These are phyloP conservation scores for Perkinsus olseni DNA, from an alignment of 169 alveolate species.

Conservation along the genomic window DNA sequence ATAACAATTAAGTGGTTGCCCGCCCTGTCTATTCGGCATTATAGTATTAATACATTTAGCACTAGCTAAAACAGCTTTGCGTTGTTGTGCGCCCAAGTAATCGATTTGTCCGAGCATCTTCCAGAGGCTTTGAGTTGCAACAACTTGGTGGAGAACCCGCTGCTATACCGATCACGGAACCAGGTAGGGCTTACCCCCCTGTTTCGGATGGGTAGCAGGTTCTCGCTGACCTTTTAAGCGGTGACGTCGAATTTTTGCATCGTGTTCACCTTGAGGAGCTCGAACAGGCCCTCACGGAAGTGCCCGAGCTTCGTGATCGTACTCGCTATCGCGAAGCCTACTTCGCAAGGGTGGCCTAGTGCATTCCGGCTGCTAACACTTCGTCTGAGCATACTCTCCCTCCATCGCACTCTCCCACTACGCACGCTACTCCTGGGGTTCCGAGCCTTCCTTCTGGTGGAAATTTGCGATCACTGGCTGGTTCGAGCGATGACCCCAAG, in stretches of 20 bases:
- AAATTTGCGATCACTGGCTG: neutral
- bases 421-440: neutral
- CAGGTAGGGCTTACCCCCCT: neutral
- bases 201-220: neutral
- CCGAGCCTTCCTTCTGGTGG: neutral
- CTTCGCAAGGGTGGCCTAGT: neutral
- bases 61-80: too few relatives aligned
- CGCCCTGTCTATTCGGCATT: too few relatives aligned
- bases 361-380: neutral
- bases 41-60: too few relatives aligned
- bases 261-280: neutral
- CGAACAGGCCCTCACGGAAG: neutral
- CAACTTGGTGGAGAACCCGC: constrained; percentile 2
- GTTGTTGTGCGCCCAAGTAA: neutral
- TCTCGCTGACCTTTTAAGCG: neutral
- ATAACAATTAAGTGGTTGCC: too few relatives aligned
- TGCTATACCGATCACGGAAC: neutral
- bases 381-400: neutral
- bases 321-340: neutral
- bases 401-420: neutral
- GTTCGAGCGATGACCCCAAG: neutral
- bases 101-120: neutral
- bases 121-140: neutral
- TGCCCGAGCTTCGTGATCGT: neutral
- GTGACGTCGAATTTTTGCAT: neutral